These are phyloP conservation scores for Chlorencoelia australis DNA, from an alignment of 2,329 filamentous ascomycete species.

Conservation along the genomic window DNA sequence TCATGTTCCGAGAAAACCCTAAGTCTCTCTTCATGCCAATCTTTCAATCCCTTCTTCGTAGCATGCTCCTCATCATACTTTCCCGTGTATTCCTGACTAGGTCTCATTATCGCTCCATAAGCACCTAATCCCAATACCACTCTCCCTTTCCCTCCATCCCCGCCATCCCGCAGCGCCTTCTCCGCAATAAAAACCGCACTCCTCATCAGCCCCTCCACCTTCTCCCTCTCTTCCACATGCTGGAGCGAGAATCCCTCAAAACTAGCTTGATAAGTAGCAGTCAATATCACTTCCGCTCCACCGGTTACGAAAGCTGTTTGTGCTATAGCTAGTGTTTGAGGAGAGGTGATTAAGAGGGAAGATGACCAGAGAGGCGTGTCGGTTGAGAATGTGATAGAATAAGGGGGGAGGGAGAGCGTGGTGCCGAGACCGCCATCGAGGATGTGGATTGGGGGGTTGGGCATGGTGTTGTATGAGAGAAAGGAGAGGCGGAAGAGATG, in stretches of 20 bases:
- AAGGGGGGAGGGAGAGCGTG: conserved; percentile 49
- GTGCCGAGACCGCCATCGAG: conserved; percentile 61
- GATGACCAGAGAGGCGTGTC: conserved; percentile 57
- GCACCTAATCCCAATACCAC: conserved; percentile 54
- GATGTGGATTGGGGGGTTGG: conserved; percentile 27
- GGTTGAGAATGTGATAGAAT: conserved; percentile 39
- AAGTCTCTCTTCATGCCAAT: conserved; percentile 49
- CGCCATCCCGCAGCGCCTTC: conserved; percentile 16
- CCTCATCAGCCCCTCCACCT: conserved; percentile 35
- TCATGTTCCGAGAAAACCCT: conserved; percentile 32
- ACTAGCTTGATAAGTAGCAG: conserved; percentile 58
- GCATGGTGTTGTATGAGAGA: neutral
- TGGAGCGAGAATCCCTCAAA: conserved; percentile 39
- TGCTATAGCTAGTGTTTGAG: conserved; percentile 6
- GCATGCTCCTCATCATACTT: conserved; percentile 43
- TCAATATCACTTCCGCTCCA: conserved; percentile 53
- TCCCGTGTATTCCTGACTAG: conserved; percentile 56
- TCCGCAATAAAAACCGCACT: conserved; percentile 30
- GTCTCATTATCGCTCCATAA: conserved; percentile 57
- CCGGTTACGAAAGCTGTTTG: conserved; percentile 31
- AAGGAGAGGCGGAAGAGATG: too few species aligned
- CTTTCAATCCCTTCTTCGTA: conserved; percentile 33
- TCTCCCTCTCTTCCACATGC: conserved; percentile 14
- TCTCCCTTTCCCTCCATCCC: conserved; percentile 25
- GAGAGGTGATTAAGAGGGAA: conserved; percentile 49